phyloP scores from a whole-genome alignment of 2,329 filamentous ascomycete species.

The Fusarium sp. region DNA sequence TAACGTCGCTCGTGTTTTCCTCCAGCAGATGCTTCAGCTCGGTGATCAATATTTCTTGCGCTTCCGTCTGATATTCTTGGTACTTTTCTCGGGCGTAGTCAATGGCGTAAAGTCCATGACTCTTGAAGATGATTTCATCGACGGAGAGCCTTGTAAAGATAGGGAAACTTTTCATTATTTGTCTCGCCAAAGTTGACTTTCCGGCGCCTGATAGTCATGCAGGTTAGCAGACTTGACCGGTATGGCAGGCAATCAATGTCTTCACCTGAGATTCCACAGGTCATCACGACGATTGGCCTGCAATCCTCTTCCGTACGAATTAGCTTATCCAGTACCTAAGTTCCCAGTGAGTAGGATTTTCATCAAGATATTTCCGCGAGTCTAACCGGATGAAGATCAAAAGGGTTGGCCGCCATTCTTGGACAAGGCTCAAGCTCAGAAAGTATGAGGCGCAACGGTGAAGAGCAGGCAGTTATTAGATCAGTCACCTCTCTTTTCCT shows the following conservation, averaged over 20 bases:
- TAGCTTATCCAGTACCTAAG: background rate
- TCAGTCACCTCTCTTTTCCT: background rate
- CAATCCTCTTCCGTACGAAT: background rate
- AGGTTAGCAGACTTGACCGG: background rate
- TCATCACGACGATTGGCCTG: background rate
- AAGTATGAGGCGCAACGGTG: background rate
- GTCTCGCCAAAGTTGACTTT: conserved; percentile 13
- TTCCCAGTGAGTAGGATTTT: background rate
- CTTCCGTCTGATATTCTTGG: background rate
- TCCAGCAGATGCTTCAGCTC: conserved; percentile 22
- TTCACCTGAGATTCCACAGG: background rate
- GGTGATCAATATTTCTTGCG: background rate
- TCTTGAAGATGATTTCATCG: conserved; percentile 1
- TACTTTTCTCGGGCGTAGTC: background rate
- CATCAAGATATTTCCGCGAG: too few species aligned
- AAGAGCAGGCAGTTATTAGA: background rate
- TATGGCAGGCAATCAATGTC: background rate
- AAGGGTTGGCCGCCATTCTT: background rate
- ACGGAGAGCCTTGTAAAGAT: background rate
- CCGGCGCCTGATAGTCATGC: background rate
- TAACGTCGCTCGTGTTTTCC: conserved; percentile 36
- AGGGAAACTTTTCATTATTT: background rate
- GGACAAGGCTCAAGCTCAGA: background rate
- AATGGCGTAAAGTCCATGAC: conserved; percentile 4
- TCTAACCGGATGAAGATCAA: background rate